phyloP scores from a whole-genome alignment of 2,329 filamentous ascomycete species.

The Ambrosiella beaveri region DNA sequence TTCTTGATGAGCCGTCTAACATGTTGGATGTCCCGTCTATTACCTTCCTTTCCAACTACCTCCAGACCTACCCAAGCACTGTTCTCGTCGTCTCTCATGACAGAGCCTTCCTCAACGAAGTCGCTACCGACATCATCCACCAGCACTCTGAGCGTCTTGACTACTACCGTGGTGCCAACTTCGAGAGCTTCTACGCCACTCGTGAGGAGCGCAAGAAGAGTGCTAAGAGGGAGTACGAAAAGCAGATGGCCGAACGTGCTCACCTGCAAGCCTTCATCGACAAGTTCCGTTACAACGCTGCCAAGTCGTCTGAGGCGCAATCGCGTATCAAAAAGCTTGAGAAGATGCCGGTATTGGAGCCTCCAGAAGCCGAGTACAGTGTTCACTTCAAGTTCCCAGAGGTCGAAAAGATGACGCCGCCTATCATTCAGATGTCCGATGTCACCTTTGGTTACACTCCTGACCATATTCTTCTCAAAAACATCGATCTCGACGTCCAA shows the following conservation, averaged over 20 bases:
- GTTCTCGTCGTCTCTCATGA: slow-evolving; percentile 96
- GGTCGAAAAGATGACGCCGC: slow-evolving; percentile 91
- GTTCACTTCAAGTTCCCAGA: slow-evolving; percentile 96
- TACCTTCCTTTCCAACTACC: slow-evolving; percentile 90
- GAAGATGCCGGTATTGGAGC: slow-evolving; percentile 79
- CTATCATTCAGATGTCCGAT: slow-evolving; percentile 91
- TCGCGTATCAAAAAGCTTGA: slow-evolving; percentile 98
- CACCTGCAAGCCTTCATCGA: slow-evolving; percentile 97
- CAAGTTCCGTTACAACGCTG: slow-evolving; percentile 98
- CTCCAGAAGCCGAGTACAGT: slow-evolving; percentile 84
- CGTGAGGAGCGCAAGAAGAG: slow-evolving; percentile 95
- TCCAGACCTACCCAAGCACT: slow-evolving; percentile 85
- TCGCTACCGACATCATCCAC: slow-evolving; percentile 97
- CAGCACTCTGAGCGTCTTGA: slow-evolving; percentile 94
- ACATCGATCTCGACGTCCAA: slow-evolving; percentile 92
- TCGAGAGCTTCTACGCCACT: slow-evolving; percentile 92
- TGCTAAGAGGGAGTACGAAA: slow-evolving; percentile 93
- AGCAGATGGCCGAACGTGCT: slow-evolving; percentile 84
- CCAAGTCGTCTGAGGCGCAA: slow-evolving; percentile 95
- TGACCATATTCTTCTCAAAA: slow-evolving; percentile 62
- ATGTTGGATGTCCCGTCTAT: slow-evolving; percentile 99
- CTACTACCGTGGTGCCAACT: slow-evolving; percentile 97
- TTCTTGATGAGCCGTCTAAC: slow-evolving; percentile 98
- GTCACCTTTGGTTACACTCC: slow-evolving; percentile 77
- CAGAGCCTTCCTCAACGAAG: slow-evolving; percentile 94